phyloP scores from a whole-genome alignment of 345 rosid species.

The Ceriops decandra region DNA sequence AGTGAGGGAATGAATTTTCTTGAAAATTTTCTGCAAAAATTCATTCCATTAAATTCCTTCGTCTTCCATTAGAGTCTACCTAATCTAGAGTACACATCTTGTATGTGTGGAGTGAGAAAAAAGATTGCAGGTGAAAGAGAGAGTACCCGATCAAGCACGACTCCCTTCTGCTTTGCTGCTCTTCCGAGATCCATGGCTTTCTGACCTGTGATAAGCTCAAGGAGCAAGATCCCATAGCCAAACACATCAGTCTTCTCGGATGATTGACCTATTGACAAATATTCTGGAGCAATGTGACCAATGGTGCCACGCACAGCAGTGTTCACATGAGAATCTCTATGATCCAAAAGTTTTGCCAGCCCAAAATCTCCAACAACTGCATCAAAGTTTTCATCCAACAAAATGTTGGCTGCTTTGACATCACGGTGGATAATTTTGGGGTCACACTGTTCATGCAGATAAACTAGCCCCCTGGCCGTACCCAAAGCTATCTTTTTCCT shows the following conservation, averaged over 20 bases:
- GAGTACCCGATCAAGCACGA: conserved; percentile 90
- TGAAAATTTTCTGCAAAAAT: too few relatives aligned
- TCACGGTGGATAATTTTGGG: conserved; percentile 93
- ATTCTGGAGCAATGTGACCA: conserved; percentile 95
- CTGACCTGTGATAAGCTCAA: conserved; percentile 89
- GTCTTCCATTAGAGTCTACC: not conserved
- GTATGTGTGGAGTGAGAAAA: too few relatives aligned
- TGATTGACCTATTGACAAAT: conserved; percentile 86
- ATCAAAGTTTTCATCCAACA: conserved; percentile 83
- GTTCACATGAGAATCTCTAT: conserved; percentile 87
- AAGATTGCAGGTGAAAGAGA: not conserved
- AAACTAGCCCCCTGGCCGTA: conserved; percentile 81
- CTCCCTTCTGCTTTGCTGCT: conserved; percentile 81
- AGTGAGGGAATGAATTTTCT: too few relatives aligned
- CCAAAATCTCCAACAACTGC: conserved; percentile 98
- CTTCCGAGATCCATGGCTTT: conserved; percentile 86
- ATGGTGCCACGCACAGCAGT: conserved; percentile 93
- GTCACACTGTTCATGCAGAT: conserved; percentile 91
- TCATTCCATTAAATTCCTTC: too few relatives aligned
- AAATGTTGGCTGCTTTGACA: conserved; percentile 93
- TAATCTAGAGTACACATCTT: too few relatives aligned
- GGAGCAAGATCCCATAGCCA: conserved; percentile 89
- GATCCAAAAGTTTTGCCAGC: conserved; percentile 91
- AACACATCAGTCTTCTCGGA: conserved; percentile 92
- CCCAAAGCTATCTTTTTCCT: conserved; percentile 85